A percentile compares a stretch with the other conserved stretches of the same genome.
Evolutionary conservation across 2,329 filamentous ascomycete species (phyloP).

Genomic region (Karstenula rhodostoma): DNA sequence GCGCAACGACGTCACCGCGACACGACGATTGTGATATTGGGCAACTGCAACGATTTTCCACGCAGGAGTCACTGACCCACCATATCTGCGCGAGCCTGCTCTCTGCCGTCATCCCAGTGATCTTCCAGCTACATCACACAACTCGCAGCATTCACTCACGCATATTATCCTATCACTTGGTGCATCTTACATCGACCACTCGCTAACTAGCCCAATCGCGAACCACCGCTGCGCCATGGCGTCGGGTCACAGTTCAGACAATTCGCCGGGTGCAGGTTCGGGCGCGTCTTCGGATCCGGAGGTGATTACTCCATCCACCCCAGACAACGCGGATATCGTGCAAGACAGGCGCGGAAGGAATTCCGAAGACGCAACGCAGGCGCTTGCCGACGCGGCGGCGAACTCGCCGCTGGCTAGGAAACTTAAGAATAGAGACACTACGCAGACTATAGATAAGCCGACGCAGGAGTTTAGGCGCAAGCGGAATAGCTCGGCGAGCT

Average conservation of each 20-base stretch:
- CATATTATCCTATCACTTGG: neutral
- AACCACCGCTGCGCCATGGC: neutral
- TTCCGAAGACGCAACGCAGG: neutral
- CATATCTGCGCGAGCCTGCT: neutral
- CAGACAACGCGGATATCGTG: neutral
- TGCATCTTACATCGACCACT: neutral
- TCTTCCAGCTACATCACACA: neutral
- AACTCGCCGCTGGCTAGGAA: neutral
- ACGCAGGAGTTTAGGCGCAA: neutral
- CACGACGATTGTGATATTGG: neutral
- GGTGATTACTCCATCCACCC: neutral
- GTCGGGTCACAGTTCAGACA: neutral
- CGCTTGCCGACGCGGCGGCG: neutral
- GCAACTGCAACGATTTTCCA: neutral
- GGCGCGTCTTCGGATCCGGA: neutral
- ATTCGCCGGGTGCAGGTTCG: neutral
- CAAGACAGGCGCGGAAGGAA: neutral
- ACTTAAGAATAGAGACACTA: neutral
- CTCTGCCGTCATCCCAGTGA: neutral
- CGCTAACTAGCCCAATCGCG: neutral
- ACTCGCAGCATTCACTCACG: neutral
- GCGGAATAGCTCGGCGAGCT: neutral
- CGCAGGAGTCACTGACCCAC: neutral
- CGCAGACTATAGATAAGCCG: conserved; percentile 4
- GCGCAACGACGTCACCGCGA: conserved; percentile 7